Evolutionary conservation across 163 green algal genomes (phyloP), one percentile per base, ranked within the genome.

Genomic region (Trebouxiophyceae sp.): DNA sequence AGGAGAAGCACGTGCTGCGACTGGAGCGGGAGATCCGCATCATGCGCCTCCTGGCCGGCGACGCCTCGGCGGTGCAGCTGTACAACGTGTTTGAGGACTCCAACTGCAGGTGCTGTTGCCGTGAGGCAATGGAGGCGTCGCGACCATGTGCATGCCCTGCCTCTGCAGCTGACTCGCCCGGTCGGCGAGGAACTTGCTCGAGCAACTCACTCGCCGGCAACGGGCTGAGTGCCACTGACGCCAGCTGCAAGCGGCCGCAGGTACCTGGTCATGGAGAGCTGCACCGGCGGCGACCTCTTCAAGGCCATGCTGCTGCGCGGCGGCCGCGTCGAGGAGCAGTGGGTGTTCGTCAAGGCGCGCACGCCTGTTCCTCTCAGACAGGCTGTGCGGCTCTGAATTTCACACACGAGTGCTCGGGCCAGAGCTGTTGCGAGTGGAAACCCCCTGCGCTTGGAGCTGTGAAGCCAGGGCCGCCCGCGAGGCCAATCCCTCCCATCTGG

Each of bases 221-320:
- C n/a, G n/a, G n/a, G n/a, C n/a, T n/a, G n/a, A n/a, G n/a, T n/a
- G n/a, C n/a, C n/a, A n/a, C n/a, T n/a, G n/a, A n/a, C n/a, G n/a
- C n/a, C 16, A 54, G 20, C 45, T 16, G 45, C 16, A n/a, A n/a
- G 16, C 45, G n/a, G n/a, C n/a, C n/a, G n/a, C n/a, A 65, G 76
- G 30, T 84, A 82, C 47, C 50, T 89, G 19, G 72, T 89, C 61
- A 83, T 91, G 77, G 84, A 93, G 70, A 76, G 76, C 63, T 90
- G 84, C 65, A 80, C 83, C 50, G 80, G 79, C 23, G 86, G 86
- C 1, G 86, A 93, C 74, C 78, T 93, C 29, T 93, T 91, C 72
- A 91, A 90, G 63, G 70, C 60, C 1, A 76, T 90, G 63, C 69
- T 90, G 67, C 74, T 86, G 63, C 73, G 83, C 45, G 83, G 85